Percentiles rank a stretch among this genome's conserved stretches.
These are phyloP conservation scores for Zymoseptoria brevis DNA, from an alignment of 2,329 filamentous ascomycete genomes.

Conservation along the genomic window DNA sequence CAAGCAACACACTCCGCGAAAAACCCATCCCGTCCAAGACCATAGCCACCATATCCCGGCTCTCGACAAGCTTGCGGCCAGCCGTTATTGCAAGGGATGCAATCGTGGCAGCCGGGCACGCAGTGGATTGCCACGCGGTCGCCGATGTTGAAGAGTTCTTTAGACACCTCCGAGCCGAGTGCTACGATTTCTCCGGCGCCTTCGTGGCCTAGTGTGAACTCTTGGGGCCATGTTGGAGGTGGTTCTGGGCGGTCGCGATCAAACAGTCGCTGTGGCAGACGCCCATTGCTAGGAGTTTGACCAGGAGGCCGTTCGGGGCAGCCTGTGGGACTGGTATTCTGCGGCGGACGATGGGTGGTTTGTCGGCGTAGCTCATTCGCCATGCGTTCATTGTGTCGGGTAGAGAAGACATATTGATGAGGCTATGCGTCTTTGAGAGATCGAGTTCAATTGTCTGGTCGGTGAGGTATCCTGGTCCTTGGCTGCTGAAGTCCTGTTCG, in stretches of 20 bases:
- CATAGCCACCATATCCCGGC: constrained; percentile 32
- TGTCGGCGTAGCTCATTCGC: constrained; percentile 14
- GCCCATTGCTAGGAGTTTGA: constrained; percentile 30
- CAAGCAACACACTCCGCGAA: constrained; percentile 35
- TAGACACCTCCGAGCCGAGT: constrained; percentile 11
- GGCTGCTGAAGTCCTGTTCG: background rate
- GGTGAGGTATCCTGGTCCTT: background rate
- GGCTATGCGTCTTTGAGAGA: background rate
- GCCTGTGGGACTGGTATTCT: constrained; percentile 24
- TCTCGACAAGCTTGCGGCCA: constrained; percentile 32
- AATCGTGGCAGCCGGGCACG: constrained; percentile 32
- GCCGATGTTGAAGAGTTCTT: constrained; percentile 13
- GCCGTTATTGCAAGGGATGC: constrained; percentile 35
- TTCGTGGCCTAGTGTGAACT: constrained; percentile 19
- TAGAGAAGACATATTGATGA: background rate
- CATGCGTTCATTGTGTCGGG: constrained; percentile 5
- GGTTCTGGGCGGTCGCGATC: constrained; percentile 21
- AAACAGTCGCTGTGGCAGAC: constrained; percentile 31
- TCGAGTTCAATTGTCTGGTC: background rate
- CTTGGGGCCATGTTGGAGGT: constrained; percentile 5
- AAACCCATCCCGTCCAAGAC: constrained; percentile 40
- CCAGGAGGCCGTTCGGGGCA: constrained; percentile 23
- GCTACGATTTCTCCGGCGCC: constrained; percentile 16
- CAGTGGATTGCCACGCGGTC: constrained; percentile 30
- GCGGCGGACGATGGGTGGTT: constrained; percentile 24